Conservation (phyloP, 2,329 filamentous ascomycete genomes). For the Magnaporthales sp. region DNA sequence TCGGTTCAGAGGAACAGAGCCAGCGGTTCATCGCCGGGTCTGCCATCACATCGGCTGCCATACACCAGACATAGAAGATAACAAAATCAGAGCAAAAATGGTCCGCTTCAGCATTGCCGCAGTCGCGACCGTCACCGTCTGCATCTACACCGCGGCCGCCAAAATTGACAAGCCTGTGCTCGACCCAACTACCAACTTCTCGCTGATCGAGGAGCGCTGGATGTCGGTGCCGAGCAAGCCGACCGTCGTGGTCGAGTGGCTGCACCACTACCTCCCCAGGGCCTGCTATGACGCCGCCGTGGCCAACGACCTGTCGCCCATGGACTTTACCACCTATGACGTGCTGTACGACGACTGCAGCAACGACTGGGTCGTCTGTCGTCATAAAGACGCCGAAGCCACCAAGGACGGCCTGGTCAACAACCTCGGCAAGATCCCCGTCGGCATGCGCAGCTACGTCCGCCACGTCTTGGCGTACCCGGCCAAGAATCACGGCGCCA, state of each 20-base stretch:
- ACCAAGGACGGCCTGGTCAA: slow-evolving; percentile 16
- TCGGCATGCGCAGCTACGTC: slow-evolving; percentile 19
- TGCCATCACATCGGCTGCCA: no score
- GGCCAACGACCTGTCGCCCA: slow-evolving; percentile 10
- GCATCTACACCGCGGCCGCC: neutral
- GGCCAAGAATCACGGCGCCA: neutral
- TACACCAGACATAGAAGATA: no score
- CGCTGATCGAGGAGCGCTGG: neutral
- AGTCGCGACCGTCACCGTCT: neutral
- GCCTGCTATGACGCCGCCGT: slow-evolving; percentile 13
- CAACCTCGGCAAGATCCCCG: slow-evolving; percentile 19
- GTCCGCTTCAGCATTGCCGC: neutral
- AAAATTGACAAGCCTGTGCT: slow-evolving; percentile 1
- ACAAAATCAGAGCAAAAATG: neutral
- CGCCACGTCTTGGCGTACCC: slow-evolving; percentile 11
- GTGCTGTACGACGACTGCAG: slow-evolving; percentile 19
- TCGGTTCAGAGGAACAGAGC: neutral
- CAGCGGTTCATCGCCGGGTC: no score
- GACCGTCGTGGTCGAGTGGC: slow-evolving; percentile 14
- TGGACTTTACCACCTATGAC: slow-evolving; percentile 17
- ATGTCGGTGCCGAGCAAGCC: slow-evolving; percentile 8
- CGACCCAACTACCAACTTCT: neutral
- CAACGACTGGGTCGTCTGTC: slow-evolving; percentile 21
- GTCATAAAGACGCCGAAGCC: slow-evolving; percentile 17
- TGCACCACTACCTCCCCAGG: slow-evolving; percentile 12